phyloP scores from a whole-genome alignment of 1,284 basidiomycete genomes.

The Malassezia furfur region DNA sequence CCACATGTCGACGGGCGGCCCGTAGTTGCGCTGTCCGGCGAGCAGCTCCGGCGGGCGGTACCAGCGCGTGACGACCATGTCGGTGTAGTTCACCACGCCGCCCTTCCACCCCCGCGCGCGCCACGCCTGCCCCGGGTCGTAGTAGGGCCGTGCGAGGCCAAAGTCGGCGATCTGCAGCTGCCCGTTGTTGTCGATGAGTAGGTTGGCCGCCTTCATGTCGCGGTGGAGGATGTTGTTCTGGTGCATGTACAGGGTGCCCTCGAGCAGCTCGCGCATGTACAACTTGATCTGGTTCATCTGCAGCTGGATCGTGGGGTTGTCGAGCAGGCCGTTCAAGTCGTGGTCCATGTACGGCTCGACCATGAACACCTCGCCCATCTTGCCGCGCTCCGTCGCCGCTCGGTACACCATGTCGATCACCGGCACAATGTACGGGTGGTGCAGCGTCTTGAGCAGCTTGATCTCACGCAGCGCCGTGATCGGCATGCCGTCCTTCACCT shows the following conservation, averaged over 20 bases:
- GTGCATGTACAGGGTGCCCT: constrained; percentile 92
- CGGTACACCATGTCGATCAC: constrained; percentile 77
- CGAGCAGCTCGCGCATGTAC: constrained; percentile 86
- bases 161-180: constrained; percentile 70
- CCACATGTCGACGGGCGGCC: constrained; percentile 93
- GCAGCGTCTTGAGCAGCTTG: constrained; percentile 82
- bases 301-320: constrained; percentile 51
- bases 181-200: constrained; percentile 71
- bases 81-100: constrained; percentile 62
- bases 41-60: constrained; percentile 92
- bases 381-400: constrained; percentile 28
- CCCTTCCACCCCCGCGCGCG: constrained; percentile 32
- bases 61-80: constrained; percentile 98
- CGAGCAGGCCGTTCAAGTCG: constrained; percentile 81
- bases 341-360: constrained; percentile 99
- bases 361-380: constrained; percentile 70
- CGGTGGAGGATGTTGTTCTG: constrained; percentile 92
- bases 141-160: constrained; percentile 67
- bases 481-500: constrained; percentile 88
- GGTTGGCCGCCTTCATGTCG: constrained; percentile 96
- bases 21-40: constrained; percentile 75
- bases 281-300: constrained; percentile 65
- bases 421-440: constrained; percentile 74
- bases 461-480: constrained; percentile 97
- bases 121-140: constrained; percentile 36